Base-by-base conservation (phyloP, 148 eudicot genomes). In the Arctostaphylos glauca region DNA sequence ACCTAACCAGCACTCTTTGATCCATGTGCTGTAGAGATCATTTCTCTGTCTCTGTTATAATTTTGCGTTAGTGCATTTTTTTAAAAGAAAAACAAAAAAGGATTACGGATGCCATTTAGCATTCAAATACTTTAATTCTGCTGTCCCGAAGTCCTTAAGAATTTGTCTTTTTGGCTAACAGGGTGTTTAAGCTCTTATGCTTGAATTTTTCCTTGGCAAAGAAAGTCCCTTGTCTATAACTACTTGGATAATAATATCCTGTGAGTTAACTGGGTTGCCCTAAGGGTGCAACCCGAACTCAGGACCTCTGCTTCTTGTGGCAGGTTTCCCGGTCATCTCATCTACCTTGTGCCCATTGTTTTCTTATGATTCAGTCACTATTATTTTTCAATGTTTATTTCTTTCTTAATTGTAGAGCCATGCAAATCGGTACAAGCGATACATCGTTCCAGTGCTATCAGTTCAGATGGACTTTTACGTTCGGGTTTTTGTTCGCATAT, bases 381-480 rank as follows among this genome's bases (percentile, higher is more conserved):
- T 18, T 18, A 6, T 68, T 73, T 71, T 55, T 52, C 31, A 70
- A 3, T 53, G 16, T 5, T 71, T 18, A 50, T 67, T 79, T 44
- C 56, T 19, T 43, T 81, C 74, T 66, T 74, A 81, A 80, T 81
- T 89, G 85, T 89, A 97, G 99, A 97, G 99, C 90, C 98, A 97
- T 90, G 97, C 99, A 52, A 97, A 97, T 84, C 96, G 99, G 6
- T 93, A 97, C 88, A 97, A 97, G 88, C 89, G 99, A 52, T 92
- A 93, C 82, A 97, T 97, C 79, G 95, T 94, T 82, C 99, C 99
- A 2, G 87, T 97, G 78, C 89, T 97, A 68, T 97, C 97, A 67
- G 98, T 97, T 83, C 88, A 86, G 76, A 97, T 94, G 89, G 95
- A 97, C 86, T 97, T 93, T 83, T 92, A 97, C 60, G 94, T 97